Evolutionary conservation across 768 basidiomycete species (phyloP).

Genomic region (Galerina sulciceps): DNA sequence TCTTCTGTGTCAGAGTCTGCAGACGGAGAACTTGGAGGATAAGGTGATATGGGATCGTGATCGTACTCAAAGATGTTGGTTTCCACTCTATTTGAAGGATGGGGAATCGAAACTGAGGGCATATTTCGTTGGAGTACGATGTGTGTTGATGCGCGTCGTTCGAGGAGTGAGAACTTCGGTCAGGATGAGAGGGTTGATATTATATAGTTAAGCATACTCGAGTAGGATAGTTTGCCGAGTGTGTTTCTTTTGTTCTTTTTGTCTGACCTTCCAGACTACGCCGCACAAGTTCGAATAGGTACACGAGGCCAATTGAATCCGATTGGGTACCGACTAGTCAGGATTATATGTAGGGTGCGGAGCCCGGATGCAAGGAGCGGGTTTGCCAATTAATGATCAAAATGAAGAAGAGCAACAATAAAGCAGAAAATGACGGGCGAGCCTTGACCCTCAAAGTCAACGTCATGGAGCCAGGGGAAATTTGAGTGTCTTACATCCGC

Average conservation of each 20-base stretch:
- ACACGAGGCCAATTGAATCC: not conserved
- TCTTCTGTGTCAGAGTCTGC: constrained; percentile 25
- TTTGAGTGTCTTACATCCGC: constrained; percentile 3
- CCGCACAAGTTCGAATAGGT: not conserved
- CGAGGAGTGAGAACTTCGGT: too few relatives aligned
- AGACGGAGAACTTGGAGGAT: constrained; percentile 29
- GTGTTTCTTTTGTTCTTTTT: constrained; percentile 12
- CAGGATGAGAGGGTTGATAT: not conserved
- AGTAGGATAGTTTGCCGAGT: constrained; percentile 4
- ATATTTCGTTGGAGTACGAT: not conserved
- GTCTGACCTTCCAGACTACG: not conserved
- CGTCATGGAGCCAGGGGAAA: too few relatives aligned
- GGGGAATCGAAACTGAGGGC: too few relatives aligned
- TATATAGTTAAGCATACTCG: not conserved
- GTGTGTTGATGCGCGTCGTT: not conserved
- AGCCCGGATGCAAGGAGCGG: not conserved
- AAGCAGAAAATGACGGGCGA: too few relatives aligned
- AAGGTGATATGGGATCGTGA: constrained; percentile 27
- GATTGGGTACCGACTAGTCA: constrained; percentile 2
- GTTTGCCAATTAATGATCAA: not conserved
- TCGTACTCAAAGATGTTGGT: constrained; percentile 14
- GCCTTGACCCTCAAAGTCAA: too few relatives aligned
- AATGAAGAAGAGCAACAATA: not conserved
- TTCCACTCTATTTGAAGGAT: too few relatives aligned
- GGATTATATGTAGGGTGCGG: constrained; percentile 2